A percentile compares a stretch with the other conserved stretches of the same genome.
Evolutionary conservation across 805 yeast genomes (phyloP).

Genomic region (Cyberlindnera euphorbiae): DNA sequence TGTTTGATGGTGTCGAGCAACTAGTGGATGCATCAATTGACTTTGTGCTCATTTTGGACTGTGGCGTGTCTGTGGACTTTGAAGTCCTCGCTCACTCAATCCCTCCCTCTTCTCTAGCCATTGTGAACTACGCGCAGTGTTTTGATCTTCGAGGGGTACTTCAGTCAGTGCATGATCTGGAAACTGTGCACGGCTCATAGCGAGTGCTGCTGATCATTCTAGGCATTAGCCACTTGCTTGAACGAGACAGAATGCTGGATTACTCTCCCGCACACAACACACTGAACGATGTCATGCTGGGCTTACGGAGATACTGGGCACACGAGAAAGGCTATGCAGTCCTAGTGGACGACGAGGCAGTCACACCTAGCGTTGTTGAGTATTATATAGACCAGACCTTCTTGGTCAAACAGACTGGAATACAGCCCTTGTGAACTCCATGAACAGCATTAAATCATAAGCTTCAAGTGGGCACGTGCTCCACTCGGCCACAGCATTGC

Average conservation of each 20-base stretch:
- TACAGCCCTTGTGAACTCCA: neutral
- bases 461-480: too few relatives aligned
- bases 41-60: slow-evolving; percentile 4
- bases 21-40: too few relatives aligned
- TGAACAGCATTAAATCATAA: too few relatives aligned
- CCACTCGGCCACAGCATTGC: too few relatives aligned
- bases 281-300: slow-evolving; percentile 8
- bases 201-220: slow-evolving; percentile 1
- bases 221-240: slow-evolving; percentile 5
- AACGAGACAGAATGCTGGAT: slow-evolving; percentile 2
- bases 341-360: slow-evolving; percentile 4
- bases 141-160: slow-evolving; percentile 8
- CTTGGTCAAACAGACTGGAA: neutral
- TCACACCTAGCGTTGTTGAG: slow-evolving; percentile 1
- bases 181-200: neutral
- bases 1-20: neutral
- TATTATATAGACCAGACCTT: slow-evolving; percentile 10
- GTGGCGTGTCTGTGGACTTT: neutral
- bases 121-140: slow-evolving; percentile 9
- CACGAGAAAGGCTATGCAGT: slow-evolving; percentile 1
- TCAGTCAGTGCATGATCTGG: slow-evolving; percentile 1
- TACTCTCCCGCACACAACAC: slow-evolving; percentile 1
- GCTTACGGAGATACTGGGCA: neutral
- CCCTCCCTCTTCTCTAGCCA: neutral
- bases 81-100: slow-evolving; percentile 2